Conservation (phyloP, 208 protist species). For the Trypanosoma platydactyli region DNA sequence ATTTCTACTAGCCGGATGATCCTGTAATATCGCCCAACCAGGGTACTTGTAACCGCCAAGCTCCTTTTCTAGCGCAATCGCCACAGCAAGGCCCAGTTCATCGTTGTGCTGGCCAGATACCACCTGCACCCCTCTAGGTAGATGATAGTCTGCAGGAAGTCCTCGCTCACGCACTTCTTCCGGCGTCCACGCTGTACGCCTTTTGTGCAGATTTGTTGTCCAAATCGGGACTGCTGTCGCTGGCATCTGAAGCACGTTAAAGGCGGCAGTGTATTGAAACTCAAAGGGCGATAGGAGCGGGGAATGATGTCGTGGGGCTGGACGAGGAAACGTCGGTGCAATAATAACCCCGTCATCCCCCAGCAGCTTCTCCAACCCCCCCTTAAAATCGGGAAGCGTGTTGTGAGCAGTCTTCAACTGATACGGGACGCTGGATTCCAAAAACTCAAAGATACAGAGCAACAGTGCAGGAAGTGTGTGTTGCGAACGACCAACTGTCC, state of each 20-base stretch:
- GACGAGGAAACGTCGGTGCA: slow-evolving; percentile 67
- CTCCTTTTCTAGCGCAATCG: slow-evolving; percentile 55
- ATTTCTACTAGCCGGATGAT: slow-evolving; percentile 4
- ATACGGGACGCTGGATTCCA: slow-evolving; percentile 44
- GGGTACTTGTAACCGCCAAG: slow-evolving; percentile 85
- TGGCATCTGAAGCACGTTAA: slow-evolving; percentile 85
- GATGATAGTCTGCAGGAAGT: slow-evolving; percentile 36
- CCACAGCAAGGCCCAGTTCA: slow-evolving; percentile 67
- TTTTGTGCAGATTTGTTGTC: slow-evolving; percentile 32
- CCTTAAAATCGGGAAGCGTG: slow-evolving; percentile 52
- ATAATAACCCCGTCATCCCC: slow-evolving; percentile 71
- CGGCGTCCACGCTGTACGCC: slow-evolving; percentile 24
- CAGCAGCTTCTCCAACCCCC: slow-evolving; percentile 62
- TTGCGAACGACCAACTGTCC: slow-evolving; percentile 58
- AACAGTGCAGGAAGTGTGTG: slow-evolving; percentile 78
- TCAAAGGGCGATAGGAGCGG: slow-evolving; percentile 70
- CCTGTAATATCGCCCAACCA: slow-evolving; percentile 60
- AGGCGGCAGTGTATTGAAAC: slow-evolving; percentile 87
- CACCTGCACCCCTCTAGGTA: slow-evolving; percentile 86
- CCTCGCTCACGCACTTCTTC: slow-evolving; percentile 26
- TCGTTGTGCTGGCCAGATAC: slow-evolving; percentile 63
- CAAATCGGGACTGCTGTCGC: slow-evolving; percentile 75
- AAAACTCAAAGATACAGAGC: slow-evolving; percentile 68
- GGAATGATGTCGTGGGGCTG: slow-evolving; percentile 70
- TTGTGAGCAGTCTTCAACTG: slow-evolving; percentile 15